A percentile compares a stretch with the other conserved stretches of the same genome.
Evolutionary conservation across 176 grass and related monocot species (phyloP).

Genomic region (Carex cristatella): DNA sequence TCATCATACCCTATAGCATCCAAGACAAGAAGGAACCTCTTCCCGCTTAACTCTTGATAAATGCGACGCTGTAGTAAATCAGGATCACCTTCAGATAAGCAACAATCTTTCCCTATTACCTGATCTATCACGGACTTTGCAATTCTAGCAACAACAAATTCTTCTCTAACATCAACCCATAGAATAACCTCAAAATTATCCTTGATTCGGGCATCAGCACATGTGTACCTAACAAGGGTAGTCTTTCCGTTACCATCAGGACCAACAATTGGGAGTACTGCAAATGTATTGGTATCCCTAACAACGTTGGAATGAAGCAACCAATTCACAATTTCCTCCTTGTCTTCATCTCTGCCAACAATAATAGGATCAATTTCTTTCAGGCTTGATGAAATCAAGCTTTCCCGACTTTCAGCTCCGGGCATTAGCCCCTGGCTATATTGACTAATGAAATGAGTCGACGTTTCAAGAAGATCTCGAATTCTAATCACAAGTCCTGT

Average conservation of each 20-base stretch:
- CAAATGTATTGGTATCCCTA: not conserved
- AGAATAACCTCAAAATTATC: not conserved
- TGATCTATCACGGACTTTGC: not conserved
- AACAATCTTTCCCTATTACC: constrained; percentile 2
- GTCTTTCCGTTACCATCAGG: not conserved
- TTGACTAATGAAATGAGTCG: not conserved
- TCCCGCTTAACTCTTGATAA: not conserved
- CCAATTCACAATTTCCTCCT: not conserved
- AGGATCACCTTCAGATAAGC: not conserved
- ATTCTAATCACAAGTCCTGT: not conserved
- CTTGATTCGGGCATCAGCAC: not conserved
- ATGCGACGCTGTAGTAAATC: not conserved
- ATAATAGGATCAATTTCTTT: not conserved
- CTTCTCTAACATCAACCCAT: not conserved
- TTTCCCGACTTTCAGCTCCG: not conserved
- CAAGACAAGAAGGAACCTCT: not conserved
- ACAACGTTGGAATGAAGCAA: not conserved
- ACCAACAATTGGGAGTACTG: not conserved
- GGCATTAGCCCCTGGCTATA: not conserved
- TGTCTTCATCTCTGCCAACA: not conserved
- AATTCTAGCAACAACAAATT: not conserved
- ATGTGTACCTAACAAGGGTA: not conserved
- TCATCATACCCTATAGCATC: not conserved
- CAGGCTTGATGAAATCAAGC: too few relatives aligned
- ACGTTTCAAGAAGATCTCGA: not conserved